Evolutionary conservation across 345 rosid genomes (phyloP).

Genomic region (Arabis hirsuta): DNA sequence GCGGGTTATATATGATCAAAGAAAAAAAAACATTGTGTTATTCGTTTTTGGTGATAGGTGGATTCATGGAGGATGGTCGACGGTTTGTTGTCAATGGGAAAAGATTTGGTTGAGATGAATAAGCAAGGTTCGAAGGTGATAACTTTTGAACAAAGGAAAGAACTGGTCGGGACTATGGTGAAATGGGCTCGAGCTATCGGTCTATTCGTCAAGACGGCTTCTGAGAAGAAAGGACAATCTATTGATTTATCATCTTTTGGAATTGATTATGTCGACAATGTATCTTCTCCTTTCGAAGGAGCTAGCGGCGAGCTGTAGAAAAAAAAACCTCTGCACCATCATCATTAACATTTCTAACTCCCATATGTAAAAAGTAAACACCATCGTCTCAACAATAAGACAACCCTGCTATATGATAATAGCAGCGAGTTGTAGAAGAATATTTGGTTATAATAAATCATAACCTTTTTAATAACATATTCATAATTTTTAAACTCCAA

Average conservation of each 20-base stretch:
- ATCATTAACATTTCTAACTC: too few relatives aligned
- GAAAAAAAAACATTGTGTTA: not conserved
- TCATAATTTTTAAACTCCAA: too few relatives aligned
- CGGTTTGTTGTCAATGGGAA: not conserved
- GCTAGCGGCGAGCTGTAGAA: not conserved
- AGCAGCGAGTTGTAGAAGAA: not conserved
- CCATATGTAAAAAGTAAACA: too few relatives aligned
- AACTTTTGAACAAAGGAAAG: slow-evolving; percentile 9
- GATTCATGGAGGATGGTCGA: slow-evolving; percentile 11
- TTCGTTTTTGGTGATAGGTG: not conserved
- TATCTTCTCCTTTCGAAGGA: not conserved
- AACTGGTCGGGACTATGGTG: not conserved
- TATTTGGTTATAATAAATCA: not conserved
- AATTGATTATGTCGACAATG: slow-evolving; percentile 2
- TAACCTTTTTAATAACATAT: not conserved
- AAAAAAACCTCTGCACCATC: too few relatives aligned
- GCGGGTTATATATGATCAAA: too few relatives aligned
- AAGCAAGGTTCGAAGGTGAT: slow-evolving; percentile 5
- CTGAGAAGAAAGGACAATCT: not conserved
- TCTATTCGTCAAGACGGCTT: not conserved
- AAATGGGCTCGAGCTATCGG: slow-evolving; percentile 13
- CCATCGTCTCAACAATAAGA: not conserved
- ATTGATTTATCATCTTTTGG: slow-evolving; percentile 20
- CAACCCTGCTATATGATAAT: not conserved
- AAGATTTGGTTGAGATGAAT: not conserved